A percentile compares a stretch with the other conserved stretches of the same genome.
These are phyloP conservation scores for Coemansia sp. DNA, from an alignment of 192 early-diverging fungal species.

Conservation along the genomic window DNA sequence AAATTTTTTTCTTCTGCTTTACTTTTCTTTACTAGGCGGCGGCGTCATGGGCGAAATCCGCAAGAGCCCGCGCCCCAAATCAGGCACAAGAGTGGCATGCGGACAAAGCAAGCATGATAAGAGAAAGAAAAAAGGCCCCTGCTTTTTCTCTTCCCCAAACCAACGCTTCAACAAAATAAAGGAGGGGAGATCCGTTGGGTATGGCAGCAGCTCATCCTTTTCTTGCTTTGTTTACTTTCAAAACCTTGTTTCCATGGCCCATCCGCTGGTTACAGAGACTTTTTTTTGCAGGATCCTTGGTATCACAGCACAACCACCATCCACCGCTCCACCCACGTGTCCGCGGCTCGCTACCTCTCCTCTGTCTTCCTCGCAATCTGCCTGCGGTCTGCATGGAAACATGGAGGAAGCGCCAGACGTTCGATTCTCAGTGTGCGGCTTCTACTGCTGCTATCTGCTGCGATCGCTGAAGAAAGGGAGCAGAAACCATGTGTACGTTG, in stretches of 20 bases:
- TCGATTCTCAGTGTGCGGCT: conserved; percentile 5
- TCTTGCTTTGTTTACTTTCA: background rate
- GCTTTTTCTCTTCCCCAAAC: background rate
- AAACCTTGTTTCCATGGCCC: background rate
- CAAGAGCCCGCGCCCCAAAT: no score
- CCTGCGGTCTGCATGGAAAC: background rate
- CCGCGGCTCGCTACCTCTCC: no score
- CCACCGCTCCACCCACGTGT: no score
- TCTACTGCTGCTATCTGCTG: conserved; percentile 55
- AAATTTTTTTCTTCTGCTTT: conserved; percentile 5
- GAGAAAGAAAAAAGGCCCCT: background rate
- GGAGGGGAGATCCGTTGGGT: background rate
- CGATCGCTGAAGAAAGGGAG: conserved; percentile 45
- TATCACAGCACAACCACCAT: no score
- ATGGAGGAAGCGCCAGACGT: background rate
- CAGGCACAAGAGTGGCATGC: no score
- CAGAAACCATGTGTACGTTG: conserved; percentile 37
- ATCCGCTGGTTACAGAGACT: background rate
- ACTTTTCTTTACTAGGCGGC: no score
- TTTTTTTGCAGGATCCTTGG: background rate
- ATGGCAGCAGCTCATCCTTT: background rate
- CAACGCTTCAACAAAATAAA: background rate
- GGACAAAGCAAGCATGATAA: no score
- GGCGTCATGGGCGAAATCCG: no score
- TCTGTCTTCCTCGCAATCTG: background rate